Conservation (phyloP, 306 rosid species). For the Malus sylvestris region DNA sequence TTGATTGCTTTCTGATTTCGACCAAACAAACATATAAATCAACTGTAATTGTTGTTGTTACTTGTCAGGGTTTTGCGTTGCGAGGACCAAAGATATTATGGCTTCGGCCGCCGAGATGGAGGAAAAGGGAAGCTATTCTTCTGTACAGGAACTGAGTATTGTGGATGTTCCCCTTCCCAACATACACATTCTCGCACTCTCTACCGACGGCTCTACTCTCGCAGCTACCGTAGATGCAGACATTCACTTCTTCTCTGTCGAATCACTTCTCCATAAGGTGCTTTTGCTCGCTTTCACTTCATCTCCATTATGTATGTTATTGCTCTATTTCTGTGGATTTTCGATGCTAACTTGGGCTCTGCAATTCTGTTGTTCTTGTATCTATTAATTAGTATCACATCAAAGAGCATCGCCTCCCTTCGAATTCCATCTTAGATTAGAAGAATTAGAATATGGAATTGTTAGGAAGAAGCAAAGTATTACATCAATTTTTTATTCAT, state of each 20-base stretch:
- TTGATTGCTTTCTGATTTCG: background rate
- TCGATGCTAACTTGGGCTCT: background rate
- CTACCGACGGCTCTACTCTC: constrained; percentile 47
- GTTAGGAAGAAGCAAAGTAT: no score
- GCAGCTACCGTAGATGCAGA: constrained; percentile 46
- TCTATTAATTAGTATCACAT: no score
- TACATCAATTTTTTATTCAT: background rate
- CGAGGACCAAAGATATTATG: constrained; percentile 54
- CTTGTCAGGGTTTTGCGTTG: constrained; percentile 62
- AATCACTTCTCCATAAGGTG: constrained; percentile 48
- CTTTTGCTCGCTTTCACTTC: background rate
- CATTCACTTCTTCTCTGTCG: constrained; percentile 44
- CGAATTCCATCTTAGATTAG: no score
- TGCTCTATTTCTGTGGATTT: background rate
- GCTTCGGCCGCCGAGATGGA: constrained; percentile 49
- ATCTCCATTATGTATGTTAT: background rate
- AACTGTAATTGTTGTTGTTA: background rate
- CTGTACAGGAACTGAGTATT: constrained; percentile 51
- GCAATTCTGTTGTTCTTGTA: no score
- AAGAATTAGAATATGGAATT: no score
- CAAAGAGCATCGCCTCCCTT: no score
- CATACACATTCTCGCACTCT: constrained; percentile 56
- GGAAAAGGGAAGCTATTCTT: constrained; percentile 44
- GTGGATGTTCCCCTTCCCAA: constrained; percentile 55
- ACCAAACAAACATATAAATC: background rate